phyloP scores from a whole-genome alignment of 352 stramenopile genomes.

The Phytophthora hibernalis region DNA sequence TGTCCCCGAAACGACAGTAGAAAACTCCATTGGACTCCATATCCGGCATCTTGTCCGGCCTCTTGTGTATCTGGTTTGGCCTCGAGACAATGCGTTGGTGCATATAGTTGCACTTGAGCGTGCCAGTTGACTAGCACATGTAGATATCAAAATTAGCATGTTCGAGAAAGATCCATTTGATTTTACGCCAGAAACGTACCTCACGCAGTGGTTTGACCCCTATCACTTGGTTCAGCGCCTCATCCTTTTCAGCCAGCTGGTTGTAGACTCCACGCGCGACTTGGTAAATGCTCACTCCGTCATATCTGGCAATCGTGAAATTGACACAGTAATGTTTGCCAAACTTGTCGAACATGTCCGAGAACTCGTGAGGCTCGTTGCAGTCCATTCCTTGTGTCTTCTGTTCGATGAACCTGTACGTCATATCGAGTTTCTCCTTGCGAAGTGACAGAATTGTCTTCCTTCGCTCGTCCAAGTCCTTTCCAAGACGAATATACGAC shows the following conservation, averaged over 20 bases:
- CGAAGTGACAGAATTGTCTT: conserved; percentile 57
- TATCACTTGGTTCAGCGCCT: conserved; percentile 55
- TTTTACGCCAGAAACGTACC: conserved; percentile 15
- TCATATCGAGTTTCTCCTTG: conserved; percentile 83
- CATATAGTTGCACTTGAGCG: conserved; percentile 78
- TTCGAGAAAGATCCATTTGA: neutral
- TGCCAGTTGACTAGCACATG: conserved; percentile 56
- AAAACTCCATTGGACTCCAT: conserved; percentile 77
- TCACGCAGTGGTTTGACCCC: conserved; percentile 61
- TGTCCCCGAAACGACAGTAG: conserved; percentile 61
- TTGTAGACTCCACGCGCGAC: conserved; percentile 71
- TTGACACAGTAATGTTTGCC: conserved; percentile 79
- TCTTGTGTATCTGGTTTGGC: conserved; percentile 48
- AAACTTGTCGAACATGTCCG: conserved; percentile 80
- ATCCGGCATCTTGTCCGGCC: conserved; percentile 53
- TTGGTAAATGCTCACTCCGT: conserved; percentile 61
- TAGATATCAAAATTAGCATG: neutral
- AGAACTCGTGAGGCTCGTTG: conserved; percentile 62
- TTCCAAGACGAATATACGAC: conserved; percentile 68
- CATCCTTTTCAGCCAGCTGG: conserved; percentile 67
- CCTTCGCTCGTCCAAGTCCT: conserved; percentile 56
- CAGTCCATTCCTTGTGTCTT: conserved; percentile 59
- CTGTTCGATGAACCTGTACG: conserved; percentile 77
- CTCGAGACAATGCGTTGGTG: conserved; percentile 75
- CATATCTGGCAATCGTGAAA: conserved; percentile 76